phyloP scores from a whole-genome alignment of 345 rosid species.

The Salix arbutifolia region DNA sequence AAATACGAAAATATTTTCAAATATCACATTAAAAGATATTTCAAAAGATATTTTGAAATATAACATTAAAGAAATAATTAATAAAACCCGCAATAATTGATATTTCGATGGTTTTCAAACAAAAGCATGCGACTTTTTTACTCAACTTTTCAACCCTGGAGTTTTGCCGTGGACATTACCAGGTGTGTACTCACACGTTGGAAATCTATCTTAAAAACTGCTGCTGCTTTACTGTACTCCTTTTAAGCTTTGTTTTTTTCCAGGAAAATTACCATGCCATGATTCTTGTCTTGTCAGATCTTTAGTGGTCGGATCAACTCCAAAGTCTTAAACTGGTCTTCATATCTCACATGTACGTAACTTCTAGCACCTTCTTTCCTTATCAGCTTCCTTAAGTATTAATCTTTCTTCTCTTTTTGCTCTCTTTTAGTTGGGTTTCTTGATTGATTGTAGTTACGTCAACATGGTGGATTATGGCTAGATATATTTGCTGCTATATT shows the following conservation, averaged over 20 bases:
- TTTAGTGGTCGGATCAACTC: neutral
- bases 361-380: slow-evolving; percentile 16
- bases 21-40: too few species aligned
- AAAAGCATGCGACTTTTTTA: too few species aligned
- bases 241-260: neutral
- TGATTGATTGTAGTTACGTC: neutral
- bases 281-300: neutral
- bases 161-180: too few species aligned
- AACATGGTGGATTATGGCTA: slow-evolving; percentile 12
- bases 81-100: too few species aligned
- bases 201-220: too few species aligned
- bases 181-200: too few species aligned
- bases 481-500: neutral
- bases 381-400: neutral
- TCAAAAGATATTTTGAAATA: too few species aligned
- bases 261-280: neutral
- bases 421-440: slow-evolving; percentile 8
- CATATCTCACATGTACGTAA: neutral
- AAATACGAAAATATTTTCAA: too few species aligned
- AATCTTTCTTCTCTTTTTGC: neutral
- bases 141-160: too few species aligned
- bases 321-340: too few species aligned
- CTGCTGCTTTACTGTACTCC: neutral
- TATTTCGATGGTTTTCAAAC: too few species aligned
- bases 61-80: too few species aligned